phyloP scores from a whole-genome alignment of 1,284 basidiomycete genomes.

The Erythrobasidium hasegawianum region DNA sequence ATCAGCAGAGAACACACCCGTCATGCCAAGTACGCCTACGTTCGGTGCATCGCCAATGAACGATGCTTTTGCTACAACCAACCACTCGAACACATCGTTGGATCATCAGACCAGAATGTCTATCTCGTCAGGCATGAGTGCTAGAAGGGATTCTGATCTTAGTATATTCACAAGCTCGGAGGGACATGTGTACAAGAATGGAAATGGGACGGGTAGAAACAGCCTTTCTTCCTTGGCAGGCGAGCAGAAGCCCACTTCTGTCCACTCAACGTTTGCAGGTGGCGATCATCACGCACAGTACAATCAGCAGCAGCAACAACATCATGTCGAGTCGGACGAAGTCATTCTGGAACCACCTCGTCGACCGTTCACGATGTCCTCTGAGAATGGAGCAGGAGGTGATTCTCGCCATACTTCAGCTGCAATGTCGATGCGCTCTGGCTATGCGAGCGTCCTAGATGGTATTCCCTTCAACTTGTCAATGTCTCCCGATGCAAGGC shows the following conservation, averaged over 20 bases:
- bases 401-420: slow-evolving; percentile 33
- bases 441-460: slow-evolving; percentile 35
- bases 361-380: slow-evolving; percentile 21
- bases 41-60: slow-evolving; percentile 9
- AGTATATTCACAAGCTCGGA: slow-evolving; percentile 27
- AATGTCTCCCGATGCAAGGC: slow-evolving; percentile 15
- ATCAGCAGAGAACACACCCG: background rate
- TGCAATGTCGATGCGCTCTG: slow-evolving; percentile 32
- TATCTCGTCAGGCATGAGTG: background rate
- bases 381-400: slow-evolving; percentile 6
- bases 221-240: background rate
- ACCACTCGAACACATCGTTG: background rate
- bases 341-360: slow-evolving; percentile 24
- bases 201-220: background rate
- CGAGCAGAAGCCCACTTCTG: background rate
- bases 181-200: slow-evolving; percentile 7
- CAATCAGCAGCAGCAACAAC: background rate
- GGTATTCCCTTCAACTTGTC: slow-evolving; percentile 38
- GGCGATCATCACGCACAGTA: background rate
- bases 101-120: background rate
- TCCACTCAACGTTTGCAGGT: background rate
- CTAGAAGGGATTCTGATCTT: slow-evolving; percentile 24
- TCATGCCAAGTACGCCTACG: slow-evolving; percentile 22
- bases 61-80: background rate
- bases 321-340: slow-evolving; percentile 7